A percentile compares a stretch with the other conserved stretches of the same genome.
These are phyloP conservation scores for Ganoderma multipileum DNA, from an alignment of 1,284 basidiomycete genomes.

Conservation along the genomic window DNA sequence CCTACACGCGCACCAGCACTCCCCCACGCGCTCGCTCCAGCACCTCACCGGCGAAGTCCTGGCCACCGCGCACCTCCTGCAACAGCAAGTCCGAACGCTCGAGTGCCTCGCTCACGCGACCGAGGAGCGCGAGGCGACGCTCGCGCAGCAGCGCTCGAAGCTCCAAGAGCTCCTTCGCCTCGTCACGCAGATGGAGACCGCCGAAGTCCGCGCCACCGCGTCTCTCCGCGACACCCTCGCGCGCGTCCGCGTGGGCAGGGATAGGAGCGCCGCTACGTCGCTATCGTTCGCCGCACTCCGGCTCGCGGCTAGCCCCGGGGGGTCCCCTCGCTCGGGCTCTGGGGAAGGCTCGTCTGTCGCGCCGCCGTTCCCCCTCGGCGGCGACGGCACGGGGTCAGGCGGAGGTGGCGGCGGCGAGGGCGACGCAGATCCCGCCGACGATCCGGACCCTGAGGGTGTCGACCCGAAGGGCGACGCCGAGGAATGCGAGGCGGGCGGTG, in stretches of 20 bases:
- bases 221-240: constrained; percentile 22
- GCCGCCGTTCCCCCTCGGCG: not conserved
- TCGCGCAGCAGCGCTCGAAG: constrained; percentile 17
- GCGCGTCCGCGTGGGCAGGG: constrained; percentile 13
- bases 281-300: not conserved
- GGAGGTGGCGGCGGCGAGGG: not conserved
- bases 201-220: constrained; percentile 28
- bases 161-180: constrained; percentile 23
- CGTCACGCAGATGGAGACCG: constrained; percentile 25
- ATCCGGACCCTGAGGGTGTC: not conserved
- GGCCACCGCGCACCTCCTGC: constrained; percentile 1
- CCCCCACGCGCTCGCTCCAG: not conserved
- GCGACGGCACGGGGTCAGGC: not conserved
- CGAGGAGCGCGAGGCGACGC: constrained; percentile 16
- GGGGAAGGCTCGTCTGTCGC: not conserved
- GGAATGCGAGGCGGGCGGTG: not conserved
- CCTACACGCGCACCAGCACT: not conserved
- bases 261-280: not conserved
- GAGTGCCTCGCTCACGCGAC: constrained; percentile 15
- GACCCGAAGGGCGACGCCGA: not conserved
- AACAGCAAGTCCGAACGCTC: constrained; percentile 21
- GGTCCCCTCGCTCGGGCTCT: not conserved
- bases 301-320: not conserved
- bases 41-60: constrained; percentile 3
- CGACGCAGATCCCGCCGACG: not conserved